Evolutionary conservation across 208 protist species (phyloP).

Genomic region (Strigomonas culicis): DNA sequence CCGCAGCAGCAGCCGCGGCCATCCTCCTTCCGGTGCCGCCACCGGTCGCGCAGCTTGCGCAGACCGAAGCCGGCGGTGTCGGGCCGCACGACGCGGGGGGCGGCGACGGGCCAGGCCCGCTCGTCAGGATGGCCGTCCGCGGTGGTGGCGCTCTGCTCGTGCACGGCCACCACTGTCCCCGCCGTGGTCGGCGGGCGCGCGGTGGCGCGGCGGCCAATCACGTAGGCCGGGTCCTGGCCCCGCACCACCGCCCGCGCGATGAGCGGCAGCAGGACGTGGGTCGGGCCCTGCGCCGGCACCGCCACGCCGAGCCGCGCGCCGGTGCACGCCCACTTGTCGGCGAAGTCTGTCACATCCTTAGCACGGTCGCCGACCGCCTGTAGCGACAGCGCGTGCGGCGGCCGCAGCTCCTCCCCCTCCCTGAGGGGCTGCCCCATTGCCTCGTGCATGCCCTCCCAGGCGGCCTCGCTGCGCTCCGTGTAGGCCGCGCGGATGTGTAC

Average conservation of each 20-base stretch:
- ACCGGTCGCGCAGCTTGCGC: conserved; percentile 26
- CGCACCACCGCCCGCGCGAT: conserved; percentile 27
- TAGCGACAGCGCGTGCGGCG: conserved; percentile 16
- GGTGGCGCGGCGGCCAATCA: conserved; percentile 14
- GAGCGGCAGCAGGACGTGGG: conserved; percentile 19
- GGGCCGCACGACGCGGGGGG: conserved; percentile 6
- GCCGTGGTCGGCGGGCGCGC: neutral
- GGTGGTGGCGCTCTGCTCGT: neutral
- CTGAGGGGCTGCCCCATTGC: conserved; percentile 13
- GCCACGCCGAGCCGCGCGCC: conserved; percentile 12
- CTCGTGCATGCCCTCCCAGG: conserved; percentile 28
- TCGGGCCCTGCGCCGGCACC: conserved; percentile 14
- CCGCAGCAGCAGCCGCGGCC: conserved; percentile 26
- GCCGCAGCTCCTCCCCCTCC: conserved; percentile 9
- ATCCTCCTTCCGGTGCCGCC: conserved; percentile 17
- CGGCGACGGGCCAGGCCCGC: neutral
- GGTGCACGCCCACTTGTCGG: conserved; percentile 19
- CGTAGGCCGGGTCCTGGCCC: conserved; percentile 28
- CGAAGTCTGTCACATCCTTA: conserved; percentile 17
- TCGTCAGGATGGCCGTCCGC: neutral
- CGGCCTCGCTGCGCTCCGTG: conserved; percentile 25
- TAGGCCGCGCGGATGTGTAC: conserved; percentile 30
- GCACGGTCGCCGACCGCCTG: neutral
- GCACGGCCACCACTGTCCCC: neutral
- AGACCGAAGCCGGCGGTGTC: conserved; percentile 26